These are phyloP conservation scores for Vigna radiata DNA, from an alignment of 306 rosid species.

Conservation along the genomic window DNA sequence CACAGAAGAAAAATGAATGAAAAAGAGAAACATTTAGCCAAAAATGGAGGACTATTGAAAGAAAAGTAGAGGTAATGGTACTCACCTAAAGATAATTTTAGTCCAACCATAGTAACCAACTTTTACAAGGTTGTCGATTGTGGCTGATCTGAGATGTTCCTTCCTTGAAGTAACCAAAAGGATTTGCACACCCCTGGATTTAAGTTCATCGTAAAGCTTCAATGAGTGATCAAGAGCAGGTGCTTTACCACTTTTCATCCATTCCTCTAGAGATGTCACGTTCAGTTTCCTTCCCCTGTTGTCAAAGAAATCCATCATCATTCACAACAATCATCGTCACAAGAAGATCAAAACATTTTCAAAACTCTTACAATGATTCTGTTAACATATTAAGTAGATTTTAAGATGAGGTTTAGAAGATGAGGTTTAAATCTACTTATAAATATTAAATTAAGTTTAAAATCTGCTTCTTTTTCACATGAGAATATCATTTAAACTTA, in stretches of 20 bases:
- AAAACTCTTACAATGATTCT: no score
- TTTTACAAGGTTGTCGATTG: slow-evolving; percentile 63
- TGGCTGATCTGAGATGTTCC: slow-evolving; percentile 70
- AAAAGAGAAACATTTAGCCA: background rate
- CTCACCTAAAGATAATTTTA: slow-evolving; percentile 60
- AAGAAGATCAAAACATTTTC: no score
- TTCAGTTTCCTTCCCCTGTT: slow-evolving; percentile 64
- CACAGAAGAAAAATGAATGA: background rate
- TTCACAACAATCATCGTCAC: background rate
- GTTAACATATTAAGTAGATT: no score
- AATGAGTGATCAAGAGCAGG: slow-evolving; percentile 64
- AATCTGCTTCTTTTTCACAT: no score
- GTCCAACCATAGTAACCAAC: slow-evolving; percentile 75
- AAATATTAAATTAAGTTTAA: no score
- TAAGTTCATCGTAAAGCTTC: slow-evolving; percentile 62
- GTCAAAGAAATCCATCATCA: slow-evolving; percentile 12
- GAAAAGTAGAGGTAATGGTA: background rate
- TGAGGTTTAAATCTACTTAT: no score
- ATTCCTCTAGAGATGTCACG: slow-evolving; percentile 61
- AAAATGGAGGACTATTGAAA: background rate
- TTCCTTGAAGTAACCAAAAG: slow-evolving; percentile 68
- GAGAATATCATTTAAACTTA: no score
- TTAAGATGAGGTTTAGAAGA: no score
- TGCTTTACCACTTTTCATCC: slow-evolving; percentile 66
- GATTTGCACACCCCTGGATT: slow-evolving; percentile 64